Evolutionary conservation across 371 early-diverging fungal species (phyloP).

Genomic region (Zancudomyces culisetae): DNA sequence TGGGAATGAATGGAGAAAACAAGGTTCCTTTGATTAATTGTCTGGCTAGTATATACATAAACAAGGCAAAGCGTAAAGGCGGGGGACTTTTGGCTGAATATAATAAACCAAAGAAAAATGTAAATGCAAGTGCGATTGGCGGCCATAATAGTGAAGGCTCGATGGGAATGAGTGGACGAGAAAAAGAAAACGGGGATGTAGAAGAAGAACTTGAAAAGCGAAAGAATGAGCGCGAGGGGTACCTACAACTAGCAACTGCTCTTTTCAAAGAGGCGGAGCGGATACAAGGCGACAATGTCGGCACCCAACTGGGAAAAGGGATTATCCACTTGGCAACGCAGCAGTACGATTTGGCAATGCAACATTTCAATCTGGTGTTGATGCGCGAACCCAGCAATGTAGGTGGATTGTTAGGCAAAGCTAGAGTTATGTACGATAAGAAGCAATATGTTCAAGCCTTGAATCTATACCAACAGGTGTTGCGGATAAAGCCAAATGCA

Average conservation of each 20-base stretch:
- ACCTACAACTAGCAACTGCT: conserved; percentile 42
- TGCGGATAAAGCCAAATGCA: conserved; percentile 29
- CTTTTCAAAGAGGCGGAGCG: conserved; percentile 46
- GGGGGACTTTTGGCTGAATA: background rate
- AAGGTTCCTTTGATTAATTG: conserved; percentile 44
- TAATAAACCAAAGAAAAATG: background rate
- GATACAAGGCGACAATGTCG: conserved; percentile 44
- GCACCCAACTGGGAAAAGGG: conserved; percentile 50
- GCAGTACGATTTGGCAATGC: conserved; percentile 42
- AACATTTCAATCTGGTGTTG: conserved; percentile 43
- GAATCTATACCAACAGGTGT: conserved; percentile 48
- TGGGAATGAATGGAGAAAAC: conserved; percentile 28
- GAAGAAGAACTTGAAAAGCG: conserved; percentile 18
- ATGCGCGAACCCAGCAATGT: conserved; percentile 36
- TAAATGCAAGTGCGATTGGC: too few species aligned
- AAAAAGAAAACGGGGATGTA: background rate
- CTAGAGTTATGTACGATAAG: conserved; percentile 37
- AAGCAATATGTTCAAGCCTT: conserved; percentile 42
- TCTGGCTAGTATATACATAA: conserved; percentile 41
- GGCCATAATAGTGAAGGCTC: too few species aligned
- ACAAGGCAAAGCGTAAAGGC: conserved; percentile 29
- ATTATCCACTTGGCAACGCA: conserved; percentile 35
- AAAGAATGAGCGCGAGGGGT: conserved; percentile 29
- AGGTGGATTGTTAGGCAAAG: conserved; percentile 63
- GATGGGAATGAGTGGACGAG: too few species aligned